Conservation (phyloP, 2,329 filamentous ascomycete species). For the Phyllosticta ampelicida region DNA sequence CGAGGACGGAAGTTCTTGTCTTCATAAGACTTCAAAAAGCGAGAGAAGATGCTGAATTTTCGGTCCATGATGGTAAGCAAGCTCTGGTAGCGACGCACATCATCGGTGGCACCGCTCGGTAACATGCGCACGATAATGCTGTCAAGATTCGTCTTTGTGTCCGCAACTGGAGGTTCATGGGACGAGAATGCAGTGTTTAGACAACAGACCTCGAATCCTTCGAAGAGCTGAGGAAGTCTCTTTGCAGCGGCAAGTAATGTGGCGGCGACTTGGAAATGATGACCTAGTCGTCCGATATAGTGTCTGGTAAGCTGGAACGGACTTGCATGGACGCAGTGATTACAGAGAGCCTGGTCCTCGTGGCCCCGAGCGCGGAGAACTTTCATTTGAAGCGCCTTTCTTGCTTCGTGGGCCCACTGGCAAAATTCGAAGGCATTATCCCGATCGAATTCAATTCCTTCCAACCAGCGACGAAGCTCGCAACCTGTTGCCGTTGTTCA, state of each 20-base stretch:
- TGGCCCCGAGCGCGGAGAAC: neutral
- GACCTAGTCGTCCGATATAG: neutral
- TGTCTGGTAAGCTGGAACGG: neutral
- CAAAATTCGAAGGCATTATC: neutral
- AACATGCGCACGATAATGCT: no score
- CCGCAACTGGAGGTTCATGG: neutral
- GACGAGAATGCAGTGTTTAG: neutral
- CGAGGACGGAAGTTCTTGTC: neutral
- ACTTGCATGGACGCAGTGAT: neutral
- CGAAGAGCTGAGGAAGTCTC: neutral
- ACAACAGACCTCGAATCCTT: neutral
- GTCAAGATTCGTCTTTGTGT: neutral
- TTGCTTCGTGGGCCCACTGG: neutral
- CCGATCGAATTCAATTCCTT: no score
- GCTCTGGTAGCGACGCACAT: no score
- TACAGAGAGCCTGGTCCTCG: neutral
- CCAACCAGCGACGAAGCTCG: no score
- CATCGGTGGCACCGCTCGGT: no score
- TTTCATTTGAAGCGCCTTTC: neutral
- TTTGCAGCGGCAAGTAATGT: neutral
- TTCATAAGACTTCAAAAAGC: neutral
- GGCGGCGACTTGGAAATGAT: no score
- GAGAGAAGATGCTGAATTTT: no score
- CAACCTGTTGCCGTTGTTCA: no score
- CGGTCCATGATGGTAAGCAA: no score